phyloP scores from a whole-genome alignment of 2,329 filamentous ascomycete species.

The Aspergillus uvarum region DNA sequence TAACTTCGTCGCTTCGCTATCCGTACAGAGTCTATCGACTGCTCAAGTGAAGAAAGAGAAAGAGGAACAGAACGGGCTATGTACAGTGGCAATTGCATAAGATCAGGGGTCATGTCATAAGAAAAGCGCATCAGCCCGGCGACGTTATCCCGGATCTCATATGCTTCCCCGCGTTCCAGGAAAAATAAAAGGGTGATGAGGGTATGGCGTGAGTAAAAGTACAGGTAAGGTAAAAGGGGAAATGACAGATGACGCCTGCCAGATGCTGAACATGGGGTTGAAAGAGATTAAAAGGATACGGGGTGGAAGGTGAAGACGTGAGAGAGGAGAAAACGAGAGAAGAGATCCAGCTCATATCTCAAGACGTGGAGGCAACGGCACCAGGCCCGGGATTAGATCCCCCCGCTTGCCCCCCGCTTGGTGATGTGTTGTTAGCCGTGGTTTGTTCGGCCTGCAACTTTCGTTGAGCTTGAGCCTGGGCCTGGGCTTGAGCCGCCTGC shows the following conservation, averaged over 20 bases:
- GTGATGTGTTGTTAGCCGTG: constrained; percentile 29
- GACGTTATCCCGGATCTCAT: constrained; percentile 23
- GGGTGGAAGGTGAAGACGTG: constrained; percentile 8
- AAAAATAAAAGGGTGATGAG: constrained; percentile 5
- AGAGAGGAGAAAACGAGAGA: constrained; percentile 18
- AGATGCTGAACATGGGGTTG: constrained; percentile 31
- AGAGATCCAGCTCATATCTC: constrained; percentile 31
- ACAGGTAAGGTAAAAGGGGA: constrained; percentile 20
- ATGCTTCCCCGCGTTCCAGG: constrained; percentile 16
- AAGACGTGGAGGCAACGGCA: constrained; percentile 26
- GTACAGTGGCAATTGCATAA: constrained; percentile 39
- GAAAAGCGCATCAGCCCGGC: constrained; percentile 18
- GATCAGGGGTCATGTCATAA: constrained; percentile 25
- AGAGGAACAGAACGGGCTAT: constrained; percentile 31
- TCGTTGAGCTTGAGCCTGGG: constrained; percentile 37
- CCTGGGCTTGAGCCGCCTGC: constrained; percentile 42
- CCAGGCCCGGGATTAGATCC: constrained; percentile 33
- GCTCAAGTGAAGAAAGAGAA: constrained; percentile 19
- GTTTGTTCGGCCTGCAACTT: constrained; percentile 39
- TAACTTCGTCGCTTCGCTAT: constrained; percentile 40
- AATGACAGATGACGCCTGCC: constrained; percentile 32
- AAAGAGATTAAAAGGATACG: constrained; percentile 16
- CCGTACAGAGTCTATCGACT: constrained; percentile 36
- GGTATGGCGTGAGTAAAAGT: constrained; percentile 28
- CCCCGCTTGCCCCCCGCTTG: constrained; percentile 25